These are phyloP conservation scores for Rhodotorula sp. DNA, from an alignment of 1,284 basidiomycete species.

Conservation along the genomic window DNA sequence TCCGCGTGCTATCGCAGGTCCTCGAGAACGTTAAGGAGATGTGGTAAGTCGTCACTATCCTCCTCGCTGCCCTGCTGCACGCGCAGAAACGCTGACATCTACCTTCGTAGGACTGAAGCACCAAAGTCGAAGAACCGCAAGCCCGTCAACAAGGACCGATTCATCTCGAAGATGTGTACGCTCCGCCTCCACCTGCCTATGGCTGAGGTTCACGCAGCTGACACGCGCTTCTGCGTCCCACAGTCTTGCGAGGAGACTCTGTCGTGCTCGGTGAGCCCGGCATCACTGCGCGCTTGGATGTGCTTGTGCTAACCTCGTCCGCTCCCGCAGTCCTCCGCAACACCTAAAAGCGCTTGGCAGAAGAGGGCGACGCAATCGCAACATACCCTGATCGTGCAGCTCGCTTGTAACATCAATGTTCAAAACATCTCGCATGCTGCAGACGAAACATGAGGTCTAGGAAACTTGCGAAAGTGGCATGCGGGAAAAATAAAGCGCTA, in stretches of 20 bases:
- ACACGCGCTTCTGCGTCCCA: not conserved
- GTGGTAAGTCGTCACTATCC: constrained; percentile 28
- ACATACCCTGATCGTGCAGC: not conserved
- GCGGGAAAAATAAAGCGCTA: not conserved
- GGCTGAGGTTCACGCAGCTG: not conserved
- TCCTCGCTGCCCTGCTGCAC: not conserved
- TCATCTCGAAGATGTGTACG: constrained; percentile 94
- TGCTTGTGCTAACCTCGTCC: too few relatives aligned
- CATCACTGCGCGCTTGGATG: not conserved
- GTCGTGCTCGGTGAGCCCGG: constrained; percentile 74
- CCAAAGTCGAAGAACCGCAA: constrained; percentile 99
- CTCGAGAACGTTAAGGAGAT: constrained; percentile 97
- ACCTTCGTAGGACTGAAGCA: constrained; percentile 92
- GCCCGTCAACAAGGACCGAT: constrained; percentile 96
- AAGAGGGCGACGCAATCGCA: not conserved
- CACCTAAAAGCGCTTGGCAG: constrained; percentile 18
- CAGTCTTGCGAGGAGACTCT: constrained; percentile 67
- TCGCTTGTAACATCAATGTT: constrained; percentile 1
- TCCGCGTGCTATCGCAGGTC: constrained; percentile 57
- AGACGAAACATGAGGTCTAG: too few relatives aligned
- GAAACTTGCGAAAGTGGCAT: too few relatives aligned
- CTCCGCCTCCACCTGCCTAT: too few relatives aligned
- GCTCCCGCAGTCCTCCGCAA: constrained; percentile 36
- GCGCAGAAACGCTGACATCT: not conserved
- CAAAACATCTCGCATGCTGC: too few relatives aligned